phyloP scores from a whole-genome alignment of 2,329 filamentous ascomycete genomes.

The Zymoseptoria pseudotritici region DNA sequence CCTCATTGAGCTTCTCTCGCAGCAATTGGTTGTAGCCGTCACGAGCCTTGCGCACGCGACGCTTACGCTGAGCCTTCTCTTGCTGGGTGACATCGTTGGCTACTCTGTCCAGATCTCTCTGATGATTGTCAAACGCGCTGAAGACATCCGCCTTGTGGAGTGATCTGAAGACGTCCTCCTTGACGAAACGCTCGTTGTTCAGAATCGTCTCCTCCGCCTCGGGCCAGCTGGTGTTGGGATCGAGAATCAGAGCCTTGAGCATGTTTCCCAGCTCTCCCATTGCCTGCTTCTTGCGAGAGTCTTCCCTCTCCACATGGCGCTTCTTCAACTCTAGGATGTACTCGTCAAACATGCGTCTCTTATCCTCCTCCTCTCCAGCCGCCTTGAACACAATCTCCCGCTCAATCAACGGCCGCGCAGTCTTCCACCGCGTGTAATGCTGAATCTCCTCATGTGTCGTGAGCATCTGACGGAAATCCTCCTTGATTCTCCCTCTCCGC shows the following conservation, averaged over 20 bases:
- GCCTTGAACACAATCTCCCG: constrained; percentile 92
- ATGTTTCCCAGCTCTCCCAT: constrained; percentile 76
- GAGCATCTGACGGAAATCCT: constrained; percentile 94
- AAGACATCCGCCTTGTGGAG: constrained; percentile 85
- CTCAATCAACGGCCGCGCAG: constrained; percentile 86
- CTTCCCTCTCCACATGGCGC: constrained; percentile 67
- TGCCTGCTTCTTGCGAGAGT: constrained; percentile 64
- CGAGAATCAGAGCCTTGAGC: constrained; percentile 70
- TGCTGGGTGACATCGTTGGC: constrained; percentile 89
- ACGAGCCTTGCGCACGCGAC: constrained; percentile 77
- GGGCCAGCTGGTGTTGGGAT: constrained; percentile 91
- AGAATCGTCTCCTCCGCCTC: constrained; percentile 80
- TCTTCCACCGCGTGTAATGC: constrained; percentile 95
- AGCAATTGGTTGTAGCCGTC: constrained; percentile 73
- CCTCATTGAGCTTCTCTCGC: constrained; percentile 62
- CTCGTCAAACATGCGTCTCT: constrained; percentile 85
- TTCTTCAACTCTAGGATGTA: constrained; percentile 83
- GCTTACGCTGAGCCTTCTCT: constrained; percentile 71
- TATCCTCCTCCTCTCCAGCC: constrained; percentile 77
- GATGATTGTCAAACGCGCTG: constrained; percentile 88
- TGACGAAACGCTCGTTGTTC: constrained; percentile 66
- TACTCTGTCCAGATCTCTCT: constrained; percentile 80
- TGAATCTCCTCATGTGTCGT: constrained; percentile 95
- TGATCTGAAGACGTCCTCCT: constrained; percentile 75
- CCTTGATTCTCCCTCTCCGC: constrained; percentile 79